Conservation (phyloP, 2,329 filamentous ascomycete genomes). For the Microsporum ferrugineum region DNA sequence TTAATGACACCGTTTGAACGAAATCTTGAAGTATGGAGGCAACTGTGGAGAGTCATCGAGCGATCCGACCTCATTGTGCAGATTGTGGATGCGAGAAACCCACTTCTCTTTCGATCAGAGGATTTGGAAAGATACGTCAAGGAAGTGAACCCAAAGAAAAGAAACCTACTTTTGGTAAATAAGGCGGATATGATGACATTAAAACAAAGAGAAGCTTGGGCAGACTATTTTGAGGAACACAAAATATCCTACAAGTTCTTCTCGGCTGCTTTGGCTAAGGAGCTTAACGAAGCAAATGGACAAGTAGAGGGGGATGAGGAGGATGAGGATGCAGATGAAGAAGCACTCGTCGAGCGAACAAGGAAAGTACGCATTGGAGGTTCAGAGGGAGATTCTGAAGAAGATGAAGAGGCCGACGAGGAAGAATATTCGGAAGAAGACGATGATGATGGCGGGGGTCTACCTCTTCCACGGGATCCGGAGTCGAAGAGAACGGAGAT, state of each 20-base stretch:
- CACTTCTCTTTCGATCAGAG: slow-evolving; percentile 83
- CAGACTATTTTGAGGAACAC: slow-evolving; percentile 67
- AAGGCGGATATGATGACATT: slow-evolving; percentile 98
- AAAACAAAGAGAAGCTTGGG: slow-evolving; percentile 72
- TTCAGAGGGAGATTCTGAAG: slow-evolving; percentile 12
- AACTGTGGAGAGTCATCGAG: slow-evolving; percentile 96
- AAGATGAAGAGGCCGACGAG: slow-evolving; percentile 15
- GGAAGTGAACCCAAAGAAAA: slow-evolving; percentile 75
- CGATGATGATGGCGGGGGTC: slow-evolving; percentile 22
- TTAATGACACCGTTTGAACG: slow-evolving; percentile 97
- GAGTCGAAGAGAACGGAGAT: slow-evolving; percentile 54
- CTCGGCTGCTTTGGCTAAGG: slow-evolving; percentile 83
- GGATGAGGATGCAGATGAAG: slow-evolving; percentile 17
- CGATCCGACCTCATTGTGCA: slow-evolving; percentile 90
- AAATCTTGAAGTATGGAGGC: slow-evolving; percentile 94
- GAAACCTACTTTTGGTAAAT: slow-evolving; percentile 88
- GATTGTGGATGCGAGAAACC: slow-evolving; percentile 95
- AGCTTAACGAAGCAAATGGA: slow-evolving; percentile 64
- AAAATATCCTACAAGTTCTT: slow-evolving; percentile 92
- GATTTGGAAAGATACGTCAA: slow-evolving; percentile 92
- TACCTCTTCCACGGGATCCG: slow-evolving; percentile 18
- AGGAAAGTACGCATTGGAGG: not conserved
- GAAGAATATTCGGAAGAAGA: slow-evolving; percentile 24
- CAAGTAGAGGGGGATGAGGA: slow-evolving; percentile 34
- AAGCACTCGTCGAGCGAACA: not conserved